Percentiles rank a stretch among this genome's conserved stretches.
Evolutionary conservation across 805 yeast species (phyloP).

Genomic region (Saccharomycopsis vini): DNA sequence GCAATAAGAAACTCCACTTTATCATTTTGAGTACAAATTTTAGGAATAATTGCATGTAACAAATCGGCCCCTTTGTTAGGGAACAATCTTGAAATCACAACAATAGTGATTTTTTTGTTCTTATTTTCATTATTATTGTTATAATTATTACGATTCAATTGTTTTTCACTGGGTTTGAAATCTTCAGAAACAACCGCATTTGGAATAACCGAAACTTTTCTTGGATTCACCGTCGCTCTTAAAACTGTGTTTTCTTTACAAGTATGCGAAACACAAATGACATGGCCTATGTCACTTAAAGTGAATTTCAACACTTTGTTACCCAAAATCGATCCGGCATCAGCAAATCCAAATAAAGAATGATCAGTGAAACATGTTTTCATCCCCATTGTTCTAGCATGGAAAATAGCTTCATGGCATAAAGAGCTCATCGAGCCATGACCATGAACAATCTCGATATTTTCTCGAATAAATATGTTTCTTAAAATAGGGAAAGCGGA

Average conservation of each 20-base stretch:
- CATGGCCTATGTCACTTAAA: constrained; percentile 78
- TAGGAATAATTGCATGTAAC: constrained; percentile 74
- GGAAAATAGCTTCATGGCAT: constrained; percentile 87
- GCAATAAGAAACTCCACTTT: constrained; percentile 78
- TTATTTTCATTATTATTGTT: too few species aligned
- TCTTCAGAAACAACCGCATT: constrained; percentile 87
- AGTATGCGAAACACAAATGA: constrained; percentile 93
- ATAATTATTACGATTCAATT: constrained; percentile 2
- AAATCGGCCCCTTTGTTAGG: constrained; percentile 97
- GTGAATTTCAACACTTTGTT: constrained; percentile 82
- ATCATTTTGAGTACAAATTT: constrained; percentile 55
- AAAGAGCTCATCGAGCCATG: constrained; percentile 85
- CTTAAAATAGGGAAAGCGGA: constrained; percentile 79
- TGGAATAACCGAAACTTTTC: constrained; percentile 80
- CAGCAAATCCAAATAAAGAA: constrained; percentile 89
- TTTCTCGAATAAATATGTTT: constrained; percentile 77
- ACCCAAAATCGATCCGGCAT: constrained; percentile 72
- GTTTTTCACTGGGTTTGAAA: constrained; percentile 44
- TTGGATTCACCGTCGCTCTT: constrained; percentile 75
- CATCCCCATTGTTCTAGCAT: constrained; percentile 87
- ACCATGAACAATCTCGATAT: constrained; percentile 84
- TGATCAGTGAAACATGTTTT: constrained; percentile 93
- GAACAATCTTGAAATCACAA: constrained; percentile 82
- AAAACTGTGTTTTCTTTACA: constrained; percentile 93
- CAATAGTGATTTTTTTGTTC: constrained; percentile 71